Percentiles rank a stretch among this genome's conserved stretches.
phyloP scores from a whole-genome alignment of 2,329 filamentous ascomycete genomes.

The Phialophora chinensis region DNA sequence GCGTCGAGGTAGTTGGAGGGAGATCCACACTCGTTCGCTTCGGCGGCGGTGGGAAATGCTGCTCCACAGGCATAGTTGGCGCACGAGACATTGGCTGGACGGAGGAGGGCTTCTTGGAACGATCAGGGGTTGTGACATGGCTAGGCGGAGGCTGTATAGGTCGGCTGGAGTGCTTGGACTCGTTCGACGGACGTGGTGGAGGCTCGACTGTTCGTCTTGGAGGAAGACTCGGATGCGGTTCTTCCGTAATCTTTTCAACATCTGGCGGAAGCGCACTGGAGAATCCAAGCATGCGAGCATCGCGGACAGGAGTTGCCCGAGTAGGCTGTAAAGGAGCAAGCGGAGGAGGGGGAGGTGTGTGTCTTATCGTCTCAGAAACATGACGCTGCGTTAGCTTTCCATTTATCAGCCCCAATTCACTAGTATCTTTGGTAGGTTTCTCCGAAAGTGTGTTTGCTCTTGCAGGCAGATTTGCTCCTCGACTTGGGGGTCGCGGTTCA shows the following conservation, averaged over 20 bases:
- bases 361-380: conserved; percentile 35
- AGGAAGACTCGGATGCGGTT: conserved; percentile 58
- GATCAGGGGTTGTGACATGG: conserved; percentile 24
- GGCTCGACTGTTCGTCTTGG: conserved; percentile 47
- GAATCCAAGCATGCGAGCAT: conserved; percentile 38
- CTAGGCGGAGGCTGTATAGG: conserved; percentile 11
- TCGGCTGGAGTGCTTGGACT: conserved; percentile 33
- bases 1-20: conserved; percentile 22
- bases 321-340: conserved; percentile 38
- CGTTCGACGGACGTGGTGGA: conserved; percentile 37
- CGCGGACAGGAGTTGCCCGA: conserved; percentile 26
- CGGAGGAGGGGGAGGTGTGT: conserved; percentile 35
- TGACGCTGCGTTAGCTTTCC: conserved; percentile 54
- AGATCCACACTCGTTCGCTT: conserved; percentile 40
- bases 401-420: conserved; percentile 46
- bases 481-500: conserved; percentile 26
- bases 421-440: conserved; percentile 39
- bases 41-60: conserved; percentile 44
- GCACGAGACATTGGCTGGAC: conserved; percentile 32
- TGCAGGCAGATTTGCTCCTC: conserved; percentile 24
- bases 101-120: conserved; percentile 27
- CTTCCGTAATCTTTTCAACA: conserved; percentile 24
- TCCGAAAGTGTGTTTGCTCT: conserved; percentile 35
- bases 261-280: conserved; percentile 17
- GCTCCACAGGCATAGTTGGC: conserved; percentile 36